Percentiles rank a stretch among this genome's conserved stretches.
Conservation (phyloP, 1,139 yeast species). For the Candida smagusa region DNA sequence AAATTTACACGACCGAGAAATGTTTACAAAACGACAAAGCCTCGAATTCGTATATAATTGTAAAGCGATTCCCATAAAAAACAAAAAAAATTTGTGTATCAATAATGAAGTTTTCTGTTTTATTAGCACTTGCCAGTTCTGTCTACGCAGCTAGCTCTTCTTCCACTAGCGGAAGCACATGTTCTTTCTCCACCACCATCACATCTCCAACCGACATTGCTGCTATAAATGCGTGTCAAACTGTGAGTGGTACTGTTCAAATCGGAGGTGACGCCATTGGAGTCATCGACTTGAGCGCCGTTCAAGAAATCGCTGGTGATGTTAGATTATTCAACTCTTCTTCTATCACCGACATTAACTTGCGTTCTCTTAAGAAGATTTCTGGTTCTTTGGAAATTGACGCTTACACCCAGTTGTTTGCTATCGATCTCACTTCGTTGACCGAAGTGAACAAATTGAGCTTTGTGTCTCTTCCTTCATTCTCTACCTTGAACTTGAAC, state of each 20-base stretch:
- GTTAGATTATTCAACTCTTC: slow-evolving; percentile 39
- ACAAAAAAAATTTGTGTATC: neutral
- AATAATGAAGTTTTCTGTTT: slow-evolving; percentile 9
- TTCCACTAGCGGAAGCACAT: slow-evolving; percentile 15
- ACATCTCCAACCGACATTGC: slow-evolving; percentile 37
- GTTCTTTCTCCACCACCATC: slow-evolving; percentile 42
- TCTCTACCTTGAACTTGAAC: slow-evolving; percentile 37
- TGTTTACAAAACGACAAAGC: neutral
- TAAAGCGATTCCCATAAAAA: neutral
- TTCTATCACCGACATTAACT: slow-evolving; percentile 34
- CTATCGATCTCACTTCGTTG: slow-evolving; percentile 36
- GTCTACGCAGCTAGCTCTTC: slow-evolving; percentile 12
- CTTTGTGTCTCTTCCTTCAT: slow-evolving; percentile 43
- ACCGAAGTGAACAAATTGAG: slow-evolving; percentile 28
- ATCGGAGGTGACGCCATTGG: slow-evolving; percentile 37
- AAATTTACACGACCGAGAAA: neutral
- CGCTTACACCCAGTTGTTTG: slow-evolving; percentile 41
- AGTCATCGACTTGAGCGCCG: slow-evolving; percentile 31
- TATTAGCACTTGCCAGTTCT: slow-evolving; percentile 12
- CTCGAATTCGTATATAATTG: too few relatives aligned
- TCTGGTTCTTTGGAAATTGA: slow-evolving; percentile 36
- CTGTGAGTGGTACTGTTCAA: slow-evolving; percentile 40
- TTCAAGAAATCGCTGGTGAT: slow-evolving; percentile 34
- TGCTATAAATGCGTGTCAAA: slow-evolving; percentile 37
- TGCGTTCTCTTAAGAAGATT: slow-evolving; percentile 30